Evolutionary conservation across 495 filamentous ascomycete genomes (phyloP).

Genomic region (Emericellopsis terricola): DNA sequence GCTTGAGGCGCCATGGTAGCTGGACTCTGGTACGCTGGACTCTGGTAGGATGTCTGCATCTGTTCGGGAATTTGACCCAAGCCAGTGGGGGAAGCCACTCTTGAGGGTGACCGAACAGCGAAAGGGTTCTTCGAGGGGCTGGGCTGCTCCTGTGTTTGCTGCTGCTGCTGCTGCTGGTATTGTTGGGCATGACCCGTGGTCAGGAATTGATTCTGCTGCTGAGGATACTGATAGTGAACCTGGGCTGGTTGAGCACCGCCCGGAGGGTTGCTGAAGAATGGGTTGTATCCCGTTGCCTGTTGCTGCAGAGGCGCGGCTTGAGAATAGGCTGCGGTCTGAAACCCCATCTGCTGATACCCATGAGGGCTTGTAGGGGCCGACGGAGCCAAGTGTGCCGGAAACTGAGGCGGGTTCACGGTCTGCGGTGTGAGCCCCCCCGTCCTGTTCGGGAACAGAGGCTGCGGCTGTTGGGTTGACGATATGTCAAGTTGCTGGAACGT

Average conservation of each 20-base stretch:
- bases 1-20: conserved; percentile 13
- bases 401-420: not conserved
- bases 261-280: conserved; percentile 35
- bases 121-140: conserved; percentile 23
- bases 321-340: conserved; percentile 28
- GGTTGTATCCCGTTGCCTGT: conserved; percentile 36
- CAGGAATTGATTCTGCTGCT: conserved; percentile 10
- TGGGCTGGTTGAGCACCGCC: no score
- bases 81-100: conserved; percentile 20
- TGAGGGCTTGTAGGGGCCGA: conserved; percentile 38
- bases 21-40: conserved; percentile 13
- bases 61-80: conserved; percentile 32
- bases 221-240: conserved; percentile 12
- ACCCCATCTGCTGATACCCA: conserved; percentile 22
- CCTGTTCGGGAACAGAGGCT: conserved; percentile 64
- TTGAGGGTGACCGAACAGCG: conserved; percentile 23
- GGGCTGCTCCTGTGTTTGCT: conserved; percentile 8
- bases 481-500: conserved; percentile 61
- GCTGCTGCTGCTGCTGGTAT: conserved; percentile 7
- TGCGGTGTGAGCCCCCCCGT: conserved; percentile 50
- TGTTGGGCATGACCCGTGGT: no score
- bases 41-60: conserved; percentile 12
- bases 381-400: conserved; percentile 30
- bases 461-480: conserved; percentile 32
- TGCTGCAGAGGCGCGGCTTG: conserved; percentile 13